Evolutionary conservation across 768 basidiomycete species (phyloP).

Genomic region (Dioszegia hungarica): DNA sequence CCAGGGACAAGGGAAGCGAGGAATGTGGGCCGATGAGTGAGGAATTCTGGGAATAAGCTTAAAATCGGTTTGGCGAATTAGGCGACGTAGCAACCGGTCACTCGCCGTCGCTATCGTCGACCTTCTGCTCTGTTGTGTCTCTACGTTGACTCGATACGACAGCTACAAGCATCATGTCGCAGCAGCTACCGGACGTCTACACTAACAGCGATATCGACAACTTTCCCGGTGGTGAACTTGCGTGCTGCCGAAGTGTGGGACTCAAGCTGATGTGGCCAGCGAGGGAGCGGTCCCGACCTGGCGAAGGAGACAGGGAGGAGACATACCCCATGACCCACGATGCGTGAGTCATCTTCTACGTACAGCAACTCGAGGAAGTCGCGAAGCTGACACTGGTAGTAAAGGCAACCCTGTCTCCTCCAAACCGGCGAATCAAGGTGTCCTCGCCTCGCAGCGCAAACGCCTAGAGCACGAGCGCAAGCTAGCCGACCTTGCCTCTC

Average conservation of each 20-base stretch:
- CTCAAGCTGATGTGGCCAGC: slow-evolving; percentile 12
- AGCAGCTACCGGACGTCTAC: background rate
- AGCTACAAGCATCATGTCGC: background rate
- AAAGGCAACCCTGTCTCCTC: slow-evolving; percentile 58
- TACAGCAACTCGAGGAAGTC: too few species aligned
- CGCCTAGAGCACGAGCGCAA: slow-evolving; percentile 60
- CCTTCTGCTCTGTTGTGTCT: too few species aligned
- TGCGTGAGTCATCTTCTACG: slow-evolving; percentile 31
- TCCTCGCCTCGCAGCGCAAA: slow-evolving; percentile 57
- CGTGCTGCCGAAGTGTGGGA: background rate
- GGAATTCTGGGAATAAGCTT: background rate
- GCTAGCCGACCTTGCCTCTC: slow-evolving; percentile 60
- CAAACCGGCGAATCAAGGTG: slow-evolving; percentile 79
- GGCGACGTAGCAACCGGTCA: background rate
- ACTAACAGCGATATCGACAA: slow-evolving; percentile 13
- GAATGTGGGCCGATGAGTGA: slow-evolving; percentile 2
- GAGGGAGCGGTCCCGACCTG: slow-evolving; percentile 26
- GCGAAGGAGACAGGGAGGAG: slow-evolving; percentile 27
- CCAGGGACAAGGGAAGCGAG: background rate
- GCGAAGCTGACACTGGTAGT: slow-evolving; percentile 2
- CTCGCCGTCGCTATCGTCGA: too few species aligned
- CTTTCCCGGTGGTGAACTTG: slow-evolving; percentile 29
- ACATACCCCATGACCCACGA: slow-evolving; percentile 25
- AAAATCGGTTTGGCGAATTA: background rate
- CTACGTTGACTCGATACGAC: too few species aligned